Evolutionary conservation across 2,329 filamentous ascomycete species (phyloP), one percentile per base, ranked within the genome.

Genomic region (Domatiomyces globalis): DNA sequence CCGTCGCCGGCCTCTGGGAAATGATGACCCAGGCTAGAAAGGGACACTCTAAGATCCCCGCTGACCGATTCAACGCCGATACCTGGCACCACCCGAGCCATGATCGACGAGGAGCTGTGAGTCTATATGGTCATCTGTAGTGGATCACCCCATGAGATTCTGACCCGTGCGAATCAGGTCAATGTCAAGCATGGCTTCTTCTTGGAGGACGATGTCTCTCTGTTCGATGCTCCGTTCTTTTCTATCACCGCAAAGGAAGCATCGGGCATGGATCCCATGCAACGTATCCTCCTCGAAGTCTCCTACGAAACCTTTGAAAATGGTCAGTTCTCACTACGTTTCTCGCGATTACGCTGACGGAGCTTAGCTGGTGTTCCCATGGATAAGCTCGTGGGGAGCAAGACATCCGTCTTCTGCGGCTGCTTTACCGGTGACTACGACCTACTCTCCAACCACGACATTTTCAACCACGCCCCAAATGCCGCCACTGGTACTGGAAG

Each of bases 191-290:
- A 58, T 36, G 58, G 55, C 19, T 51, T 57, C 46, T 62, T 59
- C 49, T 46, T 62, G 44, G 19, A 60, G 20, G 33, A 55, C 29
- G 49, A 56, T 46, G 39, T 53, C 27, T 49, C 46, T 42, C 43
- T 51, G 2, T 67, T 65, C 49, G 62, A 64, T 56, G 57, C 62
- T 2, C 43, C 49, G 1, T 63, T 64, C 50, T 64, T 64, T 48
- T 51, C 47, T 6, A 56, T 61, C 20, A 51, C 55, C 3, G 43
- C 52, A 4, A 48, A 49, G 1, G 63, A 63, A 44, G 62, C 56
- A 6, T 49, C 52, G 39, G 49, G 51, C 10, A 58, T 63, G 45
- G 63, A 64, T 51, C 63, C 63, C 7, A 54, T 59, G 45, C 58
- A 58, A 25, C 52, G 62, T 2, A 42, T 60, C 17, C 51, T 57